Conservation (phyloP, 106 monocot genomes). For the Dioscorea zingiberensis region DNA sequence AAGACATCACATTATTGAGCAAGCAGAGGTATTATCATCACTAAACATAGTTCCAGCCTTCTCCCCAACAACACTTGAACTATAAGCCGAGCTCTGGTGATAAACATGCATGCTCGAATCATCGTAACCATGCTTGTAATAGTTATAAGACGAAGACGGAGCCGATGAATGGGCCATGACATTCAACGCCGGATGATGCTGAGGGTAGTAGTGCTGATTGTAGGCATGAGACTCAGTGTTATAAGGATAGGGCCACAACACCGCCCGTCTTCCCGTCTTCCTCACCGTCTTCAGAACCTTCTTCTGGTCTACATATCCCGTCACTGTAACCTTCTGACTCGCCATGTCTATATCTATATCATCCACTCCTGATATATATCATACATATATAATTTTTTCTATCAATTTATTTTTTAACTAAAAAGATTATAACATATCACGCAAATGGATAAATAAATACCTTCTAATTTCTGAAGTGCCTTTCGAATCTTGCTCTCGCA, state of each 20-base stretch:
- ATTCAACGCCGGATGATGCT: neutral
- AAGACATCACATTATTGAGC: slow-evolving; percentile 46
- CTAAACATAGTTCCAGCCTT: slow-evolving; percentile 34
- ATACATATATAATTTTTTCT: too few species aligned
- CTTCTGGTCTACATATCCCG: slow-evolving; percentile 62
- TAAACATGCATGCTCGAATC: too few species aligned
- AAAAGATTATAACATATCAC: too few species aligned
- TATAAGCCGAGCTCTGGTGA: neutral
- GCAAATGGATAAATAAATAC: too few species aligned
- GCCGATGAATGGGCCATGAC: neutral
- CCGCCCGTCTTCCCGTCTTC: slow-evolving; percentile 68
- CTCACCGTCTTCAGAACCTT: slow-evolving; percentile 73
- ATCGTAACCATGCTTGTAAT: slow-evolving; percentile 29
- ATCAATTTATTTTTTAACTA: too few species aligned
- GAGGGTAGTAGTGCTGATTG: slow-evolving; percentile 1
- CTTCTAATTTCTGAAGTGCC: too few species aligned
- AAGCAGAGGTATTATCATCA: slow-evolving; percentile 63
- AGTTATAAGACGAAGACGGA: slow-evolving; percentile 51
- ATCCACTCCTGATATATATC: slow-evolving; percentile 36
- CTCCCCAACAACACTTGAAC: slow-evolving; percentile 11
- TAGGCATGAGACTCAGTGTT: slow-evolving; percentile 6
- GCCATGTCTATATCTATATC: slow-evolving; percentile 69
- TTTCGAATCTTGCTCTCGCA: slow-evolving; percentile 23
- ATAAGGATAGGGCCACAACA: slow-evolving; percentile 61
- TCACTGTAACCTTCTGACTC: slow-evolving; percentile 87